These are phyloP conservation scores for Saccharomycopsis sp. DNA, from an alignment of 805 yeast genomes.

Conservation along the genomic window DNA sequence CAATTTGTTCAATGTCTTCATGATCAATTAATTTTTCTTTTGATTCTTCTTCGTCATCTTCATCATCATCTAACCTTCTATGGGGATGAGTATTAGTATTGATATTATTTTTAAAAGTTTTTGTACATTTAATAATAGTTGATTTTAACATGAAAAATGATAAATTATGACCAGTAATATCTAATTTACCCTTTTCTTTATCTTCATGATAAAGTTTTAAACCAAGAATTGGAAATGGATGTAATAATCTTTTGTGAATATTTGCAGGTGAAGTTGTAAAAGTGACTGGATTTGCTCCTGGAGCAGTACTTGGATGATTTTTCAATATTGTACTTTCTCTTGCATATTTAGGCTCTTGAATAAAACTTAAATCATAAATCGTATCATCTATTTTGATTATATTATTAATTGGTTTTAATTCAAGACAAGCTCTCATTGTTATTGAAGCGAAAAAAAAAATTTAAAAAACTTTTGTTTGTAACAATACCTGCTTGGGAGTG, in stretches of 20 bases:
- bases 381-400: not conserved
- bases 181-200: not conserved
- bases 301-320: not conserved
- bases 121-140: not conserved
- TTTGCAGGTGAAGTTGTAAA: not conserved
- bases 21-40: too few species aligned
- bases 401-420: not conserved
- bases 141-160: conserved; percentile 1
- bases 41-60: not conserved
- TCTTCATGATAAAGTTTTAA: conserved; percentile 3
- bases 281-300: not conserved
- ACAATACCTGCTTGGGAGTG: too few species aligned
- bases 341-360: conserved; percentile 16
- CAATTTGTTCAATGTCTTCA: too few species aligned
- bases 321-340: conserved; percentile 10
- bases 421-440: conserved; percentile 5
- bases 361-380: conserved; percentile 6
- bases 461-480: too few species aligned
- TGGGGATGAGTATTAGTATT: too few species aligned
- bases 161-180: conserved; percentile 6
- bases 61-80: too few species aligned
- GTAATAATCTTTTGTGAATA: conserved; percentile 10
- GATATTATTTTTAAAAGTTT: too few species aligned
- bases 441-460: too few species aligned
- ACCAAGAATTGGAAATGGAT: conserved; percentile 12